Percentiles rank a stretch among this genome's conserved stretches.
These are phyloP conservation scores for Acer saccharum DNA, from an alignment of 345 rosid species.

Conservation along the genomic window DNA sequence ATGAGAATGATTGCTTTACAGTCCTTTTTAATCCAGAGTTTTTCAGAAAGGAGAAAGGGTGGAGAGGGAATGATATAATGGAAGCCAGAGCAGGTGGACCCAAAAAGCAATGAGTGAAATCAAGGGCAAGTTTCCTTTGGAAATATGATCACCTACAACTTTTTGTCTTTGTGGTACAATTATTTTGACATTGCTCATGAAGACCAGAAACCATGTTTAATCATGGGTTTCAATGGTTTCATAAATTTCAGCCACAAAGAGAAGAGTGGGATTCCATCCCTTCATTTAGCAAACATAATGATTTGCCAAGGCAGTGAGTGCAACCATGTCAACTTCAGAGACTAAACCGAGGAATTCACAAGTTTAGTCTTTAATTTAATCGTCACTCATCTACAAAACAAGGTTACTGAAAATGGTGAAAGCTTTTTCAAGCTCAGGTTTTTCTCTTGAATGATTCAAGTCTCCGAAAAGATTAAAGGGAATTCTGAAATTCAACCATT, in stretches of 20 bases:
- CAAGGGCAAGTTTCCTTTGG: slow-evolving; percentile 12
- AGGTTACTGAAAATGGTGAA: not conserved
- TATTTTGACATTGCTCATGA: slow-evolving; percentile 21
- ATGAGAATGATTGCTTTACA: slow-evolving; percentile 30
- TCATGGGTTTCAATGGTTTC: slow-evolving; percentile 3
- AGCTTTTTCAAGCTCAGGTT: not conserved
- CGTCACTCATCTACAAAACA: not conserved
- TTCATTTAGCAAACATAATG: not conserved
- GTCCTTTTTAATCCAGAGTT: slow-evolving; percentile 6
- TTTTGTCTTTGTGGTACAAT: slow-evolving; percentile 17
- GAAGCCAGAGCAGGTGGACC: slow-evolving; percentile 26
- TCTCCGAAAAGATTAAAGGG: not conserved
- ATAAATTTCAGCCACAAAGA: not conserved
- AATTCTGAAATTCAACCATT: not conserved
- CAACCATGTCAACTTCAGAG: not conserved
- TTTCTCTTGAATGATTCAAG: not conserved
- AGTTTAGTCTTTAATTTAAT: too few species aligned
- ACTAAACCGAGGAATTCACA: not conserved
- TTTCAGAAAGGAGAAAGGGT: not conserved
- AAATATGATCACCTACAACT: slow-evolving; percentile 19
- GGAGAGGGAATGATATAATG: slow-evolving; percentile 10
- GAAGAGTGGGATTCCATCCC: not conserved
- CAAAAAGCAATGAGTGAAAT: slow-evolving; percentile 23
- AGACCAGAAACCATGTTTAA: slow-evolving; percentile 23
- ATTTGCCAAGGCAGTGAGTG: not conserved